A percentile compares a stretch with the other conserved stretches of the same genome.
These are phyloP conservation scores for Moricandia arvensis DNA, from an alignment of 345 rosid genomes.

Conservation along the genomic window DNA sequence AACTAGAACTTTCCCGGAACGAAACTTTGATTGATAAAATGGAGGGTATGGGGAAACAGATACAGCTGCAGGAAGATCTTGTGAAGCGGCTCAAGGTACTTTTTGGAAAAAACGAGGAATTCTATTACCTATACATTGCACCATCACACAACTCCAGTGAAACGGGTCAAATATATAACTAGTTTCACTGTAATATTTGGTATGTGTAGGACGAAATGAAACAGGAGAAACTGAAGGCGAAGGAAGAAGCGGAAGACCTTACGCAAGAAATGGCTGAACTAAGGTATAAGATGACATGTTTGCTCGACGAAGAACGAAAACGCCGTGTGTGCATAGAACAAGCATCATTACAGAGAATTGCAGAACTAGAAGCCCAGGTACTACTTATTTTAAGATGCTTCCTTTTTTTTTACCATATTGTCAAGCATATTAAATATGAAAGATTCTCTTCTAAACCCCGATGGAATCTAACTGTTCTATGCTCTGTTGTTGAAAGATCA, in stretches of 20 bases:
- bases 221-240: constrained; percentile 70
- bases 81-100: constrained; percentile 60
- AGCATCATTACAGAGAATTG: constrained; percentile 78
- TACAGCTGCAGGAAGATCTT: constrained; percentile 52
- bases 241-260: constrained; percentile 92
- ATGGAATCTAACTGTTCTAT: not conserved
- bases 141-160: not conserved
- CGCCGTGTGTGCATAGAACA: constrained; percentile 81
- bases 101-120: not conserved
- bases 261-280: constrained; percentile 97
- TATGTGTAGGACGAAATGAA: constrained; percentile 52
- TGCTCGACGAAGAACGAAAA: constrained; percentile 88
- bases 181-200: not conserved
- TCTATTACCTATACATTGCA: not conserved
- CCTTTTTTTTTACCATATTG: not conserved
- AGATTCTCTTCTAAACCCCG: not conserved
- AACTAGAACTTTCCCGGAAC: constrained; percentile 37
- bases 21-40: constrained; percentile 37
- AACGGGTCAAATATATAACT: not conserved
- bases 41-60: constrained; percentile 55
- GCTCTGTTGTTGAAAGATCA: constrained; percentile 26
- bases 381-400: not conserved
- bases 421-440: not conserved
- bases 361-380: constrained; percentile 64
- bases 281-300: constrained; percentile 76